phyloP scores from a whole-genome alignment of 331 rosid genomes.

The Ulmus americana region DNA sequence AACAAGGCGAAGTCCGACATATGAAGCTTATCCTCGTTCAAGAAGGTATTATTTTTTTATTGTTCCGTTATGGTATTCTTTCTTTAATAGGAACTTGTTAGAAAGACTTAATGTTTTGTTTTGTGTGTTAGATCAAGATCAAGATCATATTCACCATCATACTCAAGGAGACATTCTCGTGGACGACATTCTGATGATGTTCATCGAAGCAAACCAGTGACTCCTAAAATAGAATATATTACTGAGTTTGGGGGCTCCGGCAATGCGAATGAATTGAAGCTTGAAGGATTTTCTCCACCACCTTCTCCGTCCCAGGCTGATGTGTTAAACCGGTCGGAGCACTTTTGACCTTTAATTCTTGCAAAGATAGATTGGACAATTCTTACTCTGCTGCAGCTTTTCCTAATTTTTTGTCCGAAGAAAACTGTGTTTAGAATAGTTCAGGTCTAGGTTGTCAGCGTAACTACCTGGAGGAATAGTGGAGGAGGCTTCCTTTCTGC shows the following conservation, averaged over 20 bases:
- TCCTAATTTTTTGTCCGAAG: constrained; percentile 70
- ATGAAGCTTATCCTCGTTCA: constrained; percentile 92
- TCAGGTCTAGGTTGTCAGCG: constrained; percentile 60
- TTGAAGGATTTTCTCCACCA: constrained; percentile 82
- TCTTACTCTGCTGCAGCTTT: constrained; percentile 88
- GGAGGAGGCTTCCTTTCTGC: constrained; percentile 55
- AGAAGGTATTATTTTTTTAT: constrained; percentile 48
- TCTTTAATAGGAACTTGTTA: constrained; percentile 8
- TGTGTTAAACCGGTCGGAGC: constrained; percentile 98
- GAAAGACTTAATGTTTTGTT: constrained; percentile 2
- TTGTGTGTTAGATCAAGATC: constrained; percentile 62
- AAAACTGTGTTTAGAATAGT: constrained; percentile 73
- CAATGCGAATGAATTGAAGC: constrained; percentile 53
- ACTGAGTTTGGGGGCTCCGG: constrained; percentile 90
- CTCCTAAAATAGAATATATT: constrained; percentile 86
- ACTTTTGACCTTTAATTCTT: constrained; percentile 93
- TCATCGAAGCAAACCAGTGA: constrained; percentile 64
- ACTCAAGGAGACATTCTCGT: constrained; percentile 58
- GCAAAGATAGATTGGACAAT: constrained; percentile 95
- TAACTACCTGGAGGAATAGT: constrained; percentile 58
- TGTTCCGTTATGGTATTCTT: neutral
- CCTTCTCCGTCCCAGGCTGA: constrained; percentile 77
- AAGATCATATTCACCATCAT: constrained; percentile 71
- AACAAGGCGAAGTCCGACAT: constrained; percentile 87
- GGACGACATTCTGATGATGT: constrained; percentile 63